Evolutionary conservation across 441 rosid genomes (phyloP).

Genomic region (Pelargonium cotyledonis): DNA sequence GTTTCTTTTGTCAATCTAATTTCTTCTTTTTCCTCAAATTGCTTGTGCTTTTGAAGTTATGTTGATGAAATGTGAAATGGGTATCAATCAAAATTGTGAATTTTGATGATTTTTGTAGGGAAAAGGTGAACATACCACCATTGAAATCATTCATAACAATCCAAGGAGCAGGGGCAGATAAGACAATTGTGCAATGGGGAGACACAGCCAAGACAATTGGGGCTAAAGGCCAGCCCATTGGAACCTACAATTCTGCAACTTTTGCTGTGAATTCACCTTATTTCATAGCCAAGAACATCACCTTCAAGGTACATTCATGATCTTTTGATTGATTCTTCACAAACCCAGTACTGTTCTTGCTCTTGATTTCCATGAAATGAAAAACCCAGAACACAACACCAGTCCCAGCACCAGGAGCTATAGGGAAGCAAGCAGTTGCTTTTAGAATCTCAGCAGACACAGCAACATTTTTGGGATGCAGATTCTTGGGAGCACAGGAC

Average conservation of each 20-base stretch:
- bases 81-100: background rate
- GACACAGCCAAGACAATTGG: conserved; percentile 92
- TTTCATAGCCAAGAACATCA: conserved; percentile 87
- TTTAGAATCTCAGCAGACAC: conserved; percentile 87
- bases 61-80: conserved; percentile 11
- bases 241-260: conserved; percentile 77
- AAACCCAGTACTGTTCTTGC: background rate
- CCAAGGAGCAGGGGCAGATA: conserved; percentile 90
- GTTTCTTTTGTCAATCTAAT: background rate
- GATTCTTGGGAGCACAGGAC: conserved; percentile 88
- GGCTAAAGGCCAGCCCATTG: conserved; percentile 58
- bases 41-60: background rate
- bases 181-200: conserved; percentile 85
- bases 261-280: conserved; percentile 83
- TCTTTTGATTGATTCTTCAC: too few relatives aligned
- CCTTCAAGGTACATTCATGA: conserved; percentile 56
- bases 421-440: conserved; percentile 91
- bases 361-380: background rate
- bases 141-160: conserved; percentile 79
- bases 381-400: conserved; percentile 71
- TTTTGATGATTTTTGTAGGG: conserved; percentile 37
- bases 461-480: conserved; percentile 73
- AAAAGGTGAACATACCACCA: conserved; percentile 78
- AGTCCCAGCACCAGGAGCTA: conserved; percentile 76
- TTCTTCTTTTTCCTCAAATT: background rate